Base-by-base conservation (phyloP, 2,329 filamentous ascomycete species). In the Penicillium sp. region DNA sequence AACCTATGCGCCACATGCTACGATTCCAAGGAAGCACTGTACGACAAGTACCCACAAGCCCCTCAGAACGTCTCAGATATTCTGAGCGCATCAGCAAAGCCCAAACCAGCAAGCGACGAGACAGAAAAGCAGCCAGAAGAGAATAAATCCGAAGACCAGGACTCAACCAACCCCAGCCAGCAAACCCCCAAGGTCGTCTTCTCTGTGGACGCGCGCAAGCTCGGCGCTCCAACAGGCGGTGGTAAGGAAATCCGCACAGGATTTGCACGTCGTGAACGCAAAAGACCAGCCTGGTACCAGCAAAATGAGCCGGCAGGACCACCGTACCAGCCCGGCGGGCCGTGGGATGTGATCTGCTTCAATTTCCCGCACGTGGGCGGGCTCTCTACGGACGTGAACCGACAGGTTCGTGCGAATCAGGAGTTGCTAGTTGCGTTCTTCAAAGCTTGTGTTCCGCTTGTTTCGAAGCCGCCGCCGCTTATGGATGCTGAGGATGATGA, bases 301-400 rank as follows among this genome's bases (percentile, higher is more conserved):
- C 22, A 58, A 35, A 39, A 52, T 3, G 37, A 45, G 45, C n/a
- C 53, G 13, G 21, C 50, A 33, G 48, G 46, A 21, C 43, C 46
- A 13, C 22, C 26, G 12, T 44, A 38, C 22, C 53, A 24, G 17
- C 49, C 44, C 4, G 62, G 62, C 15, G 69, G 70, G 3, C 69
- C 74, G 4, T 90, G 85, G 76, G 83, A 95, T 67, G 79, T 82
- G 49, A 84, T 97, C 54, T 77, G 91, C 57, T 98, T 97, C 80
- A 95, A 96, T 75, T 98, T 98, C 69, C 93, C 93, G 32, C 93
- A 98, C 72, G 86, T 94, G 3, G 93, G 93, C 56, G 93, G 93
- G 40, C 84, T 94, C 62, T 86, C 82, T 57, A 97, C 85, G 59
- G 90, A 97, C 72, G 85, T 96, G 49, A 96, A 96, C 73, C 79